phyloP scores from a whole-genome alignment of 768 basidiomycete genomes.

The Pleurotus djamor region DNA sequence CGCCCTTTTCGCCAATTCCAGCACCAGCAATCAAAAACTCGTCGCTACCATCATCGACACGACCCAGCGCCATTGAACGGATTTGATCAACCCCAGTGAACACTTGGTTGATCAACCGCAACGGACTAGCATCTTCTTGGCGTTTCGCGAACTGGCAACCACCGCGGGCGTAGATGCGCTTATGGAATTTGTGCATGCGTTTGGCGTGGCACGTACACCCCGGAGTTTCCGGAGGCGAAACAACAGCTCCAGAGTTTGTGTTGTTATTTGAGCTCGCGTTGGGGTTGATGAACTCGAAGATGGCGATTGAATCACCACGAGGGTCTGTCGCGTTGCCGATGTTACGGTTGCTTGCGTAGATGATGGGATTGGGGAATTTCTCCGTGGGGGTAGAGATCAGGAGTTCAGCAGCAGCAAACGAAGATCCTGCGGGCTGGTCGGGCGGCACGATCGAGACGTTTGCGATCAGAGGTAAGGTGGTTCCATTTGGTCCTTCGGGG shows the following conservation, averaged over 20 bases:
- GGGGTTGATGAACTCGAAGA: constrained; percentile 40
- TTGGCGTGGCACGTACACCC: constrained; percentile 23
- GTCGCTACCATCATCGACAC: constrained; percentile 35
- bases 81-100: constrained; percentile 55
- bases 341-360: constrained; percentile 61
- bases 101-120: constrained; percentile 47
- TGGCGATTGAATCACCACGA: constrained; percentile 55
- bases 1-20: constrained; percentile 49
- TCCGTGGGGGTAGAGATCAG: constrained; percentile 41
- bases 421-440: constrained; percentile 33
- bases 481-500: constrained; percentile 45
- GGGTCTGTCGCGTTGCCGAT: constrained; percentile 40
- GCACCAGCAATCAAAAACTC: constrained; percentile 57
- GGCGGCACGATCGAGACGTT: constrained; percentile 43
- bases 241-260: constrained; percentile 40
- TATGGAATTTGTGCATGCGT: constrained; percentile 14
- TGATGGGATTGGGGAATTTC: constrained; percentile 40
- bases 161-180: background rate
- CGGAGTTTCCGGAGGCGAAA: constrained; percentile 53
- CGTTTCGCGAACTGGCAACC: constrained; percentile 1
- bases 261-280: constrained; percentile 9
- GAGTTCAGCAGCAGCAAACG: constrained; percentile 52
- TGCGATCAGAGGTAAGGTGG: constrained; percentile 39
- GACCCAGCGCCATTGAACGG: constrained; percentile 49
- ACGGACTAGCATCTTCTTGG: constrained; percentile 7